Conservation (phyloP, 2,329 filamentous ascomycete species). For the Scedosporium boydii region DNA sequence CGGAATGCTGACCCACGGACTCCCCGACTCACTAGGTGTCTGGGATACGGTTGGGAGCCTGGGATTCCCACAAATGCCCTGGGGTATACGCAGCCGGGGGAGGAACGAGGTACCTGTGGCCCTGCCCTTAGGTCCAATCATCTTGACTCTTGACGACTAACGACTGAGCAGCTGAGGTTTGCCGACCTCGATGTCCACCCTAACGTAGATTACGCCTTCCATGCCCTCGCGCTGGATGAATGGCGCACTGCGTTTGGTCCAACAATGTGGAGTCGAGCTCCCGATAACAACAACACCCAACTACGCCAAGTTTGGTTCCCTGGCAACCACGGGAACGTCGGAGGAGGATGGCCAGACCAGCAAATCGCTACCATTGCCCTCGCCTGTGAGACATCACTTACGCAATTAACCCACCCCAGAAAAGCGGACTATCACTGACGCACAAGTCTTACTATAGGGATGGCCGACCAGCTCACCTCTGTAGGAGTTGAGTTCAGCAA, state of each 20-base stretch:
- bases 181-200: constrained; percentile 12
- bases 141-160: not conserved
- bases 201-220: constrained; percentile 43
- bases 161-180: not conserved
- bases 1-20: too few species aligned
- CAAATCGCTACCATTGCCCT: constrained; percentile 28
- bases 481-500: constrained; percentile 40
- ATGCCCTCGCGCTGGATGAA: constrained; percentile 45
- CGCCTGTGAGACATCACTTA: constrained; percentile 21
- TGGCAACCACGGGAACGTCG: constrained; percentile 60
- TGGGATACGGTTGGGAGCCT: constrained; percentile 34
- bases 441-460: not conserved
- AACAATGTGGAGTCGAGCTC: constrained; percentile 17
- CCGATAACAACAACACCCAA: constrained; percentile 22
- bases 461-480: constrained; percentile 28
- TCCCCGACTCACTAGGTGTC: constrained; percentile 26
- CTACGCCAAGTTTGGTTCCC: constrained; percentile 55
- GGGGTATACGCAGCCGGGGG: constrained; percentile 7
- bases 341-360: constrained; percentile 52
- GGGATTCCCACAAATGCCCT: constrained; percentile 15
- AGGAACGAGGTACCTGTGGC: constrained; percentile 6
- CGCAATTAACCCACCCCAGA: not conserved
- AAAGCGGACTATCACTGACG: not conserved
- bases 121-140: not conserved
- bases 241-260: constrained; percentile 24